These are phyloP conservation scores for Fragaria ananassa DNA, from an alignment of 306 rosid genomes.

Conservation along the genomic window DNA sequence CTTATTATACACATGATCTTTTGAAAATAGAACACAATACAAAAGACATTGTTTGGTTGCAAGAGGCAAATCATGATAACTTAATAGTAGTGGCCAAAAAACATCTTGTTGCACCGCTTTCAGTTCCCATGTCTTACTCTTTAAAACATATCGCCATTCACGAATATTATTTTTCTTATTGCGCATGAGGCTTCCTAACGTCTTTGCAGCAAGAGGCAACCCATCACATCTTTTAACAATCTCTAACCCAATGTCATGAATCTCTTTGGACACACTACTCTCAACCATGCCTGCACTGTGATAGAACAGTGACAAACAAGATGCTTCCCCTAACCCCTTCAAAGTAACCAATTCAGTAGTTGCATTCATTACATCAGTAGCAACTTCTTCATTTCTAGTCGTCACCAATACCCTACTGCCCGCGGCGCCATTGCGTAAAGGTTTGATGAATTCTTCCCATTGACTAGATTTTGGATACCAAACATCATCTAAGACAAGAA, in stretches of 20 bases:
- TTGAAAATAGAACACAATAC: too few species aligned
- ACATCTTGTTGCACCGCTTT: too few species aligned
- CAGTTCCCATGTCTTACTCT: slow-evolving; percentile 1
- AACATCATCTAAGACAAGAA: slow-evolving; percentile 26
- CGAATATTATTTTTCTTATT: not conserved
- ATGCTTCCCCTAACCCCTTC: not conserved
- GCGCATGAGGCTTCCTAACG: not conserved
- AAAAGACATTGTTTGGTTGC: too few species aligned
- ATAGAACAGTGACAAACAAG: not conserved
- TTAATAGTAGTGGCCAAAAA: too few species aligned
- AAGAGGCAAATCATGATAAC: too few species aligned
- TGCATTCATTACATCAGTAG: too few species aligned
- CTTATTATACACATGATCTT: too few species aligned
- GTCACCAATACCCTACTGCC: slow-evolving; percentile 20
- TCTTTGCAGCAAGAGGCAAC: not conserved
- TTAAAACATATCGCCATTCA: slow-evolving; percentile 1
- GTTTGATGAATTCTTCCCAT: not conserved
- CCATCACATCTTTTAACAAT: not conserved
- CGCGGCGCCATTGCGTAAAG: not conserved
- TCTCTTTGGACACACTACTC: too few species aligned
- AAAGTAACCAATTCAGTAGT: not conserved
- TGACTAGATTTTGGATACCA: not conserved
- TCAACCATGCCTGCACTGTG: not conserved
- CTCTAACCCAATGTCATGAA: not conserved
- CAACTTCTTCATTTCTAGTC: slow-evolving; percentile 5